Percentiles rank a stretch among this genome's conserved stretches.
Evolutionary conservation across 2,329 filamentous ascomycete species (phyloP).

Genomic region (Pseudohalonectria lignicola): DNA sequence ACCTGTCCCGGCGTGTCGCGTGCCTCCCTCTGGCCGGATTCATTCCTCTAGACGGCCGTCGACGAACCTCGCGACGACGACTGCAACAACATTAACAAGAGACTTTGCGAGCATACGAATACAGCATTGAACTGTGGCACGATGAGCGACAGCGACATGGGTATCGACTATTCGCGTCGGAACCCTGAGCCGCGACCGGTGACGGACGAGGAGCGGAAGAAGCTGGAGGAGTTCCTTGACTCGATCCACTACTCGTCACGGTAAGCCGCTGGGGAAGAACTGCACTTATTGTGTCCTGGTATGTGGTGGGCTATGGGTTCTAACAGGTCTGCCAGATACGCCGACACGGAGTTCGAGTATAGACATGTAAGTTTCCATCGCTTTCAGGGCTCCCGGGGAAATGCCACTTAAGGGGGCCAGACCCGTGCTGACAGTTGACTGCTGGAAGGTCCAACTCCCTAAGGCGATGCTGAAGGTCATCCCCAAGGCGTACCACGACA

Average conservation of each 20-base stretch:
- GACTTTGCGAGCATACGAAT: too few relatives aligned
- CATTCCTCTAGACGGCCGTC: too few relatives aligned
- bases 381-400: too few relatives aligned
- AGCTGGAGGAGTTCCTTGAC: conserved; percentile 84
- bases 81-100: too few relatives aligned
- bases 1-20: too few relatives aligned
- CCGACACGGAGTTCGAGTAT: conserved; percentile 88
- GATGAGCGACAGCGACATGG: too few relatives aligned
- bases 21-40: too few relatives aligned
- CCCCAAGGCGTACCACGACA: conserved; percentile 57
- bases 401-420: too few relatives aligned
- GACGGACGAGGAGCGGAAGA: conserved; percentile 68
- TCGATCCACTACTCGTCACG: conserved; percentile 90
- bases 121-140: too few relatives aligned
- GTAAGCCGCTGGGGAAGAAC: conserved; percentile 33
- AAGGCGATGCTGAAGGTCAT: conserved; percentile 98
- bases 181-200: conserved; percentile 78
- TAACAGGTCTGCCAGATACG: conserved; percentile 54
- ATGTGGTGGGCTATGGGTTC: conserved; percentile 5
- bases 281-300: too few relatives aligned
- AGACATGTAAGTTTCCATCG: conserved; percentile 49
- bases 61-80: too few relatives aligned
- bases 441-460: conserved; percentile 68
- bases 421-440: too few relatives aligned
- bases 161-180: conserved; percentile 74